phyloP scores from a whole-genome alignment of 345 rosid genomes.

The Limnanthes douglasii region DNA sequence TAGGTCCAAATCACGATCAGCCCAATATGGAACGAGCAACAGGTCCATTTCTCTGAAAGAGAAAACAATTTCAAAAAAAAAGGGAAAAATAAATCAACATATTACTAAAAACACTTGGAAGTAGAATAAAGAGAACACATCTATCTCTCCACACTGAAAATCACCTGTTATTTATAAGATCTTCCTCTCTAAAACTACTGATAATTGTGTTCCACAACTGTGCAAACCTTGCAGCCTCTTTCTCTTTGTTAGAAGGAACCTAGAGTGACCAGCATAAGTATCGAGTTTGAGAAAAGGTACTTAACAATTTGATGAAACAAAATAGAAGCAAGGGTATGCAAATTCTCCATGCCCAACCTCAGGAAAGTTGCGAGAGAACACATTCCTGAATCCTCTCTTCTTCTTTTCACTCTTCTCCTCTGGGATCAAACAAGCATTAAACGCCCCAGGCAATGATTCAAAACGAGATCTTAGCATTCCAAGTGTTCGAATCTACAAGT shows the following conservation, averaged over 20 bases:
- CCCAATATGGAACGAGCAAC: slow-evolving; percentile 20
- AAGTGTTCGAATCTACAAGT: slow-evolving; percentile 34
- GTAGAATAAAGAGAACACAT: neutral
- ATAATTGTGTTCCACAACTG: slow-evolving; percentile 51
- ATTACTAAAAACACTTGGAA: neutral
- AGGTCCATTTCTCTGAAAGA: slow-evolving; percentile 16
- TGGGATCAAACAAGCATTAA: slow-evolving; percentile 32
- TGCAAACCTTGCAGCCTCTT: slow-evolving; percentile 39
- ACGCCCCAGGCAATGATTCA: slow-evolving; percentile 37
- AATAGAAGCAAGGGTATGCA: slow-evolving; percentile 8
- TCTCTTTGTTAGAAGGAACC: slow-evolving; percentile 25
- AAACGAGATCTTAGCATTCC: slow-evolving; percentile 45
- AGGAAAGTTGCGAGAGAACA: slow-evolving; percentile 24
- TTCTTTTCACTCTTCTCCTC: slow-evolving; percentile 20
- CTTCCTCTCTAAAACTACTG: slow-evolving; percentile 46
- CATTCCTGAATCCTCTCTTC: slow-evolving; percentile 27
- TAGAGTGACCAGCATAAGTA: slow-evolving; percentile 13
- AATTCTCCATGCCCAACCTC: slow-evolving; percentile 22
- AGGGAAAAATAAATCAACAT: neutral
- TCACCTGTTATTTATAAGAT: slow-evolving; percentile 36
- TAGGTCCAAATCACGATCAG: slow-evolving; percentile 12
- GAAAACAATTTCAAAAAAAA: no score
- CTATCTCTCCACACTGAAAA: neutral
- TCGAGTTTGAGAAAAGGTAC: slow-evolving; percentile 4
- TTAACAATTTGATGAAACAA: neutral